Evolutionary conservation across 1,284 basidiomycete genomes (phyloP), one percentile per base, ranked within the genome.

Genomic region (Grifola frondosa): DNA sequence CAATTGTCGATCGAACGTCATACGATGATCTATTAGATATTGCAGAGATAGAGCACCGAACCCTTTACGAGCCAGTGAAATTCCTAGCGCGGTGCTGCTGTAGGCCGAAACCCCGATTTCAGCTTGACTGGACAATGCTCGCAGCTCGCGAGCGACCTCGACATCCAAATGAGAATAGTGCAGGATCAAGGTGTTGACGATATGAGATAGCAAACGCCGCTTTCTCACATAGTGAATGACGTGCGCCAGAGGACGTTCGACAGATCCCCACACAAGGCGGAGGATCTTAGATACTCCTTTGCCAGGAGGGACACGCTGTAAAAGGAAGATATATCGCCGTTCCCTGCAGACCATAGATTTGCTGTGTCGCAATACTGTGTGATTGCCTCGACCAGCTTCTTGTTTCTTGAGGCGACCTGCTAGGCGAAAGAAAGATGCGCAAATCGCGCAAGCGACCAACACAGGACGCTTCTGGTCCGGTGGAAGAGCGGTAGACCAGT

Each of bases 381-480:
- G 42, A 62, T 65, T 3, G 48, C 52, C 2, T 65, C 56, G 10
- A 68, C 57, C 11, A 82, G 55, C 2, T 57, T 40, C 3, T 40
- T 51, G 43, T 81, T n/a, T 72, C 11, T 53, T 50, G 8, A 68
- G 58, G 13, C 57, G 50, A 13, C 65, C 65, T 5, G 74, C 69
- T 15, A 81, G 54, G 31, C 64, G 69, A 30, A 82, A 56, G 55
- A 82, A 78, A 3, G 73, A 65, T 2, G 68, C 61, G 5, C 68
- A 54, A 19, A 80, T 61, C 8, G 65, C 62, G 17, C 69, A 66
- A 22, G 60, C 48, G 15, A 70, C 61, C 6, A 52, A 42, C 2
- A 37, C 32, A 12, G 67, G 49, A 30, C 60, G 43, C 17, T 54
- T 47, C 9, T 56, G 43, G 2, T 49, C 60, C 5, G 45, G 39